Evolutionary conservation across 495 filamentous ascomycete genomes (phyloP), one percentile per base, ranked within the genome.

Genomic region (Aspergillus incahuasiensis): DNA sequence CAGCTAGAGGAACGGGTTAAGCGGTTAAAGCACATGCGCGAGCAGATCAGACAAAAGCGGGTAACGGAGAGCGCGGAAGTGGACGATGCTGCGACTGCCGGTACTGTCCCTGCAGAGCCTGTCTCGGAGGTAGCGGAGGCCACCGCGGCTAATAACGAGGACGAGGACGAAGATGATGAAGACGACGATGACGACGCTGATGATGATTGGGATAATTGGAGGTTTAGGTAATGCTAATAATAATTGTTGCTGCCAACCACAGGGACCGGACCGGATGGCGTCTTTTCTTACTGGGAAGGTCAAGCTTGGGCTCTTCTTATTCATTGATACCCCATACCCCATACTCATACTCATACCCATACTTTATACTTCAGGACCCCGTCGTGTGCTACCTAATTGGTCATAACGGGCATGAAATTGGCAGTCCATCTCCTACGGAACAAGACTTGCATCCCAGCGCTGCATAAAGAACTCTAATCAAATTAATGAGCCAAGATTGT

Each of bases 1-100:
- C 83, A 83, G 51, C 79, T 96, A 43, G 94, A 97, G 70, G 83
- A 84, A 60, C 80, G 92, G 38, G 88, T 96, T 7, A 75, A 78
- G 62, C 82, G 78, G 62, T 69, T 98, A 56, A 87, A 91, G 63
- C 87, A 92, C 61, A 84, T 75, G 66, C 74, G 82, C 51, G 85
- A 88, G 59, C 72, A 78, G 42, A 59, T 87, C 43, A 84, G 79
- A 64, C 66, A 73, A 42, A 70, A 67, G 19, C 71, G 68, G 39
- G 57, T 65, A 7, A 65, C 62, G 24, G 74, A 73, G 28, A 57
- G 64, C 22, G 78, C 77, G 8, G 76, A 71, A 21, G 58, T 57
- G 53, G 54, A 57, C 30, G 46, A 52, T 8, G 21, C 50, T 44
- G 41, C 54, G 18, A 21, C 54, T 13, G 30, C 61, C 15, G 38